These are phyloP conservation scores for Arthrobotrys entomopaga DNA, from an alignment of 2,329 filamentous ascomycete genomes.

Conservation along the genomic window DNA sequence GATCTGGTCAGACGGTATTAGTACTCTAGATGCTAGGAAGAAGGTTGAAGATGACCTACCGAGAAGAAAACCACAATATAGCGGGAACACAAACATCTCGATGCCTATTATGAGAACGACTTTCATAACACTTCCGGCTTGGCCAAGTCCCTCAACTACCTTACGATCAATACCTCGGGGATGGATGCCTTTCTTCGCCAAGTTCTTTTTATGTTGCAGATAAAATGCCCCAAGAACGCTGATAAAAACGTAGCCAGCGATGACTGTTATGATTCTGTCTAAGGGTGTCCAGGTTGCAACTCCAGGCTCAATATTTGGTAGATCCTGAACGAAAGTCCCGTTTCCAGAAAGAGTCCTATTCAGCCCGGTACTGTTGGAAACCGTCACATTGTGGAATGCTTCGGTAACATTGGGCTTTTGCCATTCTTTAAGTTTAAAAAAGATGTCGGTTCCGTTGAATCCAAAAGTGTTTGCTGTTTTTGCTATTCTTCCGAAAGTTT, in stretches of 20 bases:
- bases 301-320: constrained; percentile 5
- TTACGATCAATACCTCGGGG: constrained; percentile 74
- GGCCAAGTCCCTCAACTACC: constrained; percentile 83
- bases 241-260: constrained; percentile 82
- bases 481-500: constrained; percentile 26
- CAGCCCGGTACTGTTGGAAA: neutral
- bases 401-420: constrained; percentile 25
- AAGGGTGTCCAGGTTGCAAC: constrained; percentile 63
- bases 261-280: constrained; percentile 76
- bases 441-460: constrained; percentile 34
- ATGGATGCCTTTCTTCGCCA: constrained; percentile 63
- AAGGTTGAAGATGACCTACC: constrained; percentile 53
- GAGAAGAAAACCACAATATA: constrained; percentile 92
- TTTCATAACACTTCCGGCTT: constrained; percentile 96
- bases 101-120: constrained; percentile 98
- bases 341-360: constrained; percentile 25
- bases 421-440: constrained; percentile 29
- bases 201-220: constrained; percentile 71
- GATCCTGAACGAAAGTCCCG: constrained; percentile 35
- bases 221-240: constrained; percentile 81
- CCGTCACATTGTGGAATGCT: constrained; percentile 14
- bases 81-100: constrained; percentile 95
- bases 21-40: constrained; percentile 9
- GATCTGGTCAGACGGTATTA: constrained; percentile 65
- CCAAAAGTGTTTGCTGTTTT: constrained; percentile 32